Base-by-base conservation (phyloP, 148 eudicot species). In the Nyssa sinensis region DNA sequence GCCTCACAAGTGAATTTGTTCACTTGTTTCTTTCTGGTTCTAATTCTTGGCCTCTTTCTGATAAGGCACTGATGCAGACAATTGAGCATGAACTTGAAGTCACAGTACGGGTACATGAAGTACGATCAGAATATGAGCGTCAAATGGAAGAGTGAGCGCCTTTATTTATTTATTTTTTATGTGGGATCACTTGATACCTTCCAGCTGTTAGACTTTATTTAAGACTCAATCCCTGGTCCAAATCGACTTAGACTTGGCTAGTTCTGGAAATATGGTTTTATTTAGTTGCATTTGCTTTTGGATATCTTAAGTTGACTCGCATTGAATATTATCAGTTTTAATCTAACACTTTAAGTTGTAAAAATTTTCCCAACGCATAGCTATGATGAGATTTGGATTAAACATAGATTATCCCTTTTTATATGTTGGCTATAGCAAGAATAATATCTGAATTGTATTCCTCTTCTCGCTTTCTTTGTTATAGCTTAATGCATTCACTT, bases 1-100 rank as follows among this genome's bases (percentile, higher is more conserved):
- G 17, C 6, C 37, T 10, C 4, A 8, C 47, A 7, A n/a, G 59
- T 23, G 28, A 21, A n/a, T 65, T 35, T 23, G 5, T 14, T 35
- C 24, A 34, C 1, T 35, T 34, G 24, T 53, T 7, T 31, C 17
- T 39, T 53, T 39, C 62, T 41, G 21, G 31, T 60, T 33, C 44
- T 66, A 66, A 59, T 66, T 5, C 14, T 7, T 66, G 33, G 57
- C 28, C 28, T 77, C 51, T 12, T 60, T 77, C 63, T 81, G 32
- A 64, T 44, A 70, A 90, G 98, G 93, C 97, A 74, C 70, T 96
- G 63, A 87, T 93, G 97, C 93, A 91, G 73, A 84, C 93, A 37
- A 88, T 96, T 72, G 99, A 96, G 78, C 97, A 91, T 81, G 99
- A 96, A 60, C 88, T 93, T 77, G 99, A 96, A 87, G 93, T 96